phyloP scores from a whole-genome alignment of 2,329 filamentous ascomycete species.

The Dendrostoma leiphaemia region DNA sequence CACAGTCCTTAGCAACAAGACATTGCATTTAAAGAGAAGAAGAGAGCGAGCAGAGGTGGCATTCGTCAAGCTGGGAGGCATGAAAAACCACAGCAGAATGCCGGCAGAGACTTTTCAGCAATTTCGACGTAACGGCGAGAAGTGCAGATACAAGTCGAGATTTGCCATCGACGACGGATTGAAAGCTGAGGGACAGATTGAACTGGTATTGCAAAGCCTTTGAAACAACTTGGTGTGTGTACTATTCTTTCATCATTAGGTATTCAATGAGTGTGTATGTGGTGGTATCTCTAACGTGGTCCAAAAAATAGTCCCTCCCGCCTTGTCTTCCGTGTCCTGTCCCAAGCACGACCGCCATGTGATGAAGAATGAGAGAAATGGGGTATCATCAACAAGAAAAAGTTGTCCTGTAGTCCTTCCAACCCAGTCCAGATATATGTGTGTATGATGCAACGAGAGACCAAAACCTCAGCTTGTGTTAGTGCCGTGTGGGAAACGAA shows the following conservation, averaged over 20 bases:
- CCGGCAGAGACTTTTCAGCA: too few species aligned
- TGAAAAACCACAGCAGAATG: too few species aligned
- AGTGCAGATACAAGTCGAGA: too few species aligned
- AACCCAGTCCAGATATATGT: slow-evolving; percentile 3
- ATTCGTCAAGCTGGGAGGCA: neutral
- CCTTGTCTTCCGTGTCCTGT: neutral
- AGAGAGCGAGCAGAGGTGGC: neutral
- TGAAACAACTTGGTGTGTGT: too few species aligned
- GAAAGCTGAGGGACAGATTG: too few species aligned
- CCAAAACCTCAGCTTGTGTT: neutral
- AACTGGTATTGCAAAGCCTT: too few species aligned
- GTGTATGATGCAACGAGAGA: slow-evolving; percentile 4
- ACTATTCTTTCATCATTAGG: neutral
- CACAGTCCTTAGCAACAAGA: too few species aligned
- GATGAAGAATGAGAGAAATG: slow-evolving; percentile 13
- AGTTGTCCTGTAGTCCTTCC: neutral
- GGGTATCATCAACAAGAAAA: neutral
- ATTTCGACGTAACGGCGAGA: too few species aligned
- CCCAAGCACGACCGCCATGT: neutral
- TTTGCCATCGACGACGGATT: too few species aligned
- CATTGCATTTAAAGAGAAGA: too few species aligned
- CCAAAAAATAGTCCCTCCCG: neutral
- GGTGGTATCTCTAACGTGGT: neutral
- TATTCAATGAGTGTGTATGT: slow-evolving; percentile 3
- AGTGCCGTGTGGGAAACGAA: slow-evolving; percentile 10